Evolutionary conservation across 2,329 filamentous ascomycete genomes (phyloP).

Genomic region (Pseudocercospora fuligena): DNA sequence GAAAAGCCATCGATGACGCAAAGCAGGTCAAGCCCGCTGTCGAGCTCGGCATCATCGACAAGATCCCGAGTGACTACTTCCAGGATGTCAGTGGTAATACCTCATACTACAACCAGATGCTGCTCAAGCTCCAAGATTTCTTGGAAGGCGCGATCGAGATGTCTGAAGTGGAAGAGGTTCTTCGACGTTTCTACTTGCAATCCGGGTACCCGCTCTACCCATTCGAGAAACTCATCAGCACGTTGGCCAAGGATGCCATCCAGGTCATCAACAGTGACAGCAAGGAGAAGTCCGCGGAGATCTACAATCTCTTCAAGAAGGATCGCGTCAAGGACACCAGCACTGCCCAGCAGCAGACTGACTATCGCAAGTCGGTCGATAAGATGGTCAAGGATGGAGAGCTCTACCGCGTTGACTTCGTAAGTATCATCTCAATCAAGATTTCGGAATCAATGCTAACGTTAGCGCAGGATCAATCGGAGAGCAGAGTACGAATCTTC

Average conservation of each 20-base stretch:
- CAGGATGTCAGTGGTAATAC: constrained; percentile 64
- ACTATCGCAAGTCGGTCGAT: constrained; percentile 88
- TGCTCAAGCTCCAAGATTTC: constrained; percentile 84
- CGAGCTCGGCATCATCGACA: constrained; percentile 81
- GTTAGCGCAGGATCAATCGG: constrained; percentile 64
- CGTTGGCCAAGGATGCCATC: constrained; percentile 78
- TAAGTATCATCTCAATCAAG: constrained; percentile 59
- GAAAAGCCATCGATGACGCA: constrained; percentile 73
- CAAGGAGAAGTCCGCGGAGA: constrained; percentile 92
- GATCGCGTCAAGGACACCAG: constrained; percentile 83
- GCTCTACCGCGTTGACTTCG: constrained; percentile 86
- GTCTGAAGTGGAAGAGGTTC: constrained; percentile 81
- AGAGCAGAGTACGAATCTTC: constrained; percentile 72
- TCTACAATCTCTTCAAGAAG: constrained; percentile 83
- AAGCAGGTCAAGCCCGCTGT: constrained; percentile 79
- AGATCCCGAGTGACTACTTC: constrained; percentile 76
- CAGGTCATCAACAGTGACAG: constrained; percentile 83
- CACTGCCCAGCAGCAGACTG: constrained; percentile 87
- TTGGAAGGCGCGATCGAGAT: constrained; percentile 83
- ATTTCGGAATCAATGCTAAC: constrained; percentile 1
- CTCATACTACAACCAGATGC: constrained; percentile 83
- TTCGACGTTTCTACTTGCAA: constrained; percentile 89
- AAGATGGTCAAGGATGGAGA: constrained; percentile 92
- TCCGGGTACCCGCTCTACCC: constrained; percentile 94
- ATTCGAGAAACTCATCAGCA: constrained; percentile 83